Conservation (phyloP, 345 rosid species). For the Salix udensis region DNA sequence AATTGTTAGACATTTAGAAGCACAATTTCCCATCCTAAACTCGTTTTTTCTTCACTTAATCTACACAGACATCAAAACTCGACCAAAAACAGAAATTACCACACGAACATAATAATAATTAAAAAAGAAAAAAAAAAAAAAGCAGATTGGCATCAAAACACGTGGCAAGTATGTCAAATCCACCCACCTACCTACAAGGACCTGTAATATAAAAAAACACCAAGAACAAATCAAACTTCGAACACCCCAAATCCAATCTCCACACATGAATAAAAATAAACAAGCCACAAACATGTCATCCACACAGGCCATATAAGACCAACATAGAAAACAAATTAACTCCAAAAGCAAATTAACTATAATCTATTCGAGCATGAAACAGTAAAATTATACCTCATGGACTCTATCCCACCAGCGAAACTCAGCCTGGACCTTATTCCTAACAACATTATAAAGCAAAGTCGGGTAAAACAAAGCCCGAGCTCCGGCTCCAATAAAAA, state of each 20-base stretch:
- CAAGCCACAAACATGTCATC: background rate
- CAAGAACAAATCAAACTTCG: background rate
- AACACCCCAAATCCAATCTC: background rate
- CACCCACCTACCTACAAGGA: background rate
- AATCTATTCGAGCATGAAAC: background rate
- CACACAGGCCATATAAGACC: background rate
- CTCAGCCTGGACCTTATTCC: conserved; percentile 82
- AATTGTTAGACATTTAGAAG: background rate
- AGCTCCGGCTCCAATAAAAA: conserved; percentile 87
- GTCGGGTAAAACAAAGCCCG: conserved; percentile 93
- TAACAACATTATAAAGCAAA: conserved; percentile 78
- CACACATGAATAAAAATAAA: background rate
- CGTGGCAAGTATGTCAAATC: background rate
- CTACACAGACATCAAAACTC: background rate
- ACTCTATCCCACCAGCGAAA: conserved; percentile 98
- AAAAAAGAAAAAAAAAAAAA: background rate
- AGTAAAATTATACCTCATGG: conserved; percentile 51
- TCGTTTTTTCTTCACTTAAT: background rate
- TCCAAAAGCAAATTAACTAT: background rate
- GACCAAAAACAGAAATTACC: background rate
- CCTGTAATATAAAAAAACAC: background rate
- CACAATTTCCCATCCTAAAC: background rate
- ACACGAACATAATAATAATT: background rate
- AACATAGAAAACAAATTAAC: background rate
- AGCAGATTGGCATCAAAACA: background rate